phyloP scores from a whole-genome alignment of 1,284 basidiomycete genomes.

The Sanghuangporus weigelae region DNA sequence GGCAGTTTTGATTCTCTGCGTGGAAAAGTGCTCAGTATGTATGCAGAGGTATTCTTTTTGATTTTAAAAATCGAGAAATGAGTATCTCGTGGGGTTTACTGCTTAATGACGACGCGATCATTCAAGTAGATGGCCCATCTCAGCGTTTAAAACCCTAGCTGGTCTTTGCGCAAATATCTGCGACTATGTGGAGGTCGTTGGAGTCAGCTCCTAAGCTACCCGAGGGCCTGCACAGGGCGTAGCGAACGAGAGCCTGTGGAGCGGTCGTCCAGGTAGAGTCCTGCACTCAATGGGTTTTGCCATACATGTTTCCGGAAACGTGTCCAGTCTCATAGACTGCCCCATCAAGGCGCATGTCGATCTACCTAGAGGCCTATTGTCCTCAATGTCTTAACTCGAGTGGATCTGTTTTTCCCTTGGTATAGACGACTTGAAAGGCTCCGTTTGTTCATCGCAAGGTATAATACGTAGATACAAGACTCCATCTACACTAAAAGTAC shows the following conservation, averaged over 20 bases:
- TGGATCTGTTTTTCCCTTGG: too few relatives aligned
- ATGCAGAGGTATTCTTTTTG: background rate
- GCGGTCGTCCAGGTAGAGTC: background rate
- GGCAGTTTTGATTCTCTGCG: background rate
- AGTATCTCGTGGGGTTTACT: background rate
- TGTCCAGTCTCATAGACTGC: background rate
- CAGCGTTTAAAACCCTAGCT: background rate
- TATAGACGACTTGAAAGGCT: too few relatives aligned
- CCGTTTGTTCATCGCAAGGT: too few relatives aligned
- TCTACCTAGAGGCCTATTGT: background rate
- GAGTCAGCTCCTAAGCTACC: background rate
- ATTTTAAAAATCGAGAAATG: background rate
- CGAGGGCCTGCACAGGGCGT: background rate
- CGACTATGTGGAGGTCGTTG: background rate
- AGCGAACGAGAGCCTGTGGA: background rate
- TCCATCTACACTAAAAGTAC: background rate
- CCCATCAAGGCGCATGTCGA: background rate
- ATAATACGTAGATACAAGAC: too few relatives aligned
- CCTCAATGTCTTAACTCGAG: background rate
- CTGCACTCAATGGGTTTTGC: background rate
- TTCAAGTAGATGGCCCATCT: background rate
- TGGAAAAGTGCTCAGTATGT: background rate
- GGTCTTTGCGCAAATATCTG: background rate
- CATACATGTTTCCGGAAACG: background rate
- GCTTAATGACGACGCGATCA: background rate